Evolutionary conservation across 2,329 filamentous ascomycete genomes (phyloP), one percentile per base, ranked within the genome.

Genomic region (Emydomyces testavorans): DNA sequence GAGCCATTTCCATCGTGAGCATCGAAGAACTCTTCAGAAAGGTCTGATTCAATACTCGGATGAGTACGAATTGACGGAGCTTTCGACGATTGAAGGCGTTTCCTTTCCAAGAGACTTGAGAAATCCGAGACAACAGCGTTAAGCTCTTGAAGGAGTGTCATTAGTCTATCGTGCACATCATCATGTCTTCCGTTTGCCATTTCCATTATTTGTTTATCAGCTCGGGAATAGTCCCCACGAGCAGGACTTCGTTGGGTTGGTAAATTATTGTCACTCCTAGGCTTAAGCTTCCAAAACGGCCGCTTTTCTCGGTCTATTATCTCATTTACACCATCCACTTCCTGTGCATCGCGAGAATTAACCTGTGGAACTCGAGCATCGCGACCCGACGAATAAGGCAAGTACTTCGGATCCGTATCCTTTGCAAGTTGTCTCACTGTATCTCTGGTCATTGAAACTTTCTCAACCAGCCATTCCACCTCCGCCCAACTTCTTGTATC

Each of bases 11-110:
- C 77, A 44, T 79, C 82, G 58, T 83, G 80, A 1, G 92, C 92
- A 62, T 98, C 92, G 58, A 95, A 98, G 67, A 96, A 98, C 62
- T 96, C 90, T 49, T 94, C 85, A 1, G 77, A 77, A 1, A 85
- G 83, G 24, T 81, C 75, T 0, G 88, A 94, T 53, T 94, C 89
- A 46, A 93, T 78, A 59, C 88, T 94, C 58, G 76, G 72, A 31
- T 79, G 71, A 8, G 77, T 74, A 26, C 64, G 69, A 3, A 74
- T 65, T 6, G 79, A 73, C 4, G 80, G 72, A 10, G 68, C 64
- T 4, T 75, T 58, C 5, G 69, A 74, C 47, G 77, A 67, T 36
- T 89, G 79, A 42, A 89, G 77, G 32, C 83, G 78, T 64, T 92
- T 94, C 67, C 81, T 93, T 59, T 84, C 83, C 46, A 96, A 75